Evolutionary conservation across 2,329 filamentous ascomycete genomes (phyloP), one percentile per base, ranked within the genome.

Genomic region (Davidsoniella eucalypti): DNA sequence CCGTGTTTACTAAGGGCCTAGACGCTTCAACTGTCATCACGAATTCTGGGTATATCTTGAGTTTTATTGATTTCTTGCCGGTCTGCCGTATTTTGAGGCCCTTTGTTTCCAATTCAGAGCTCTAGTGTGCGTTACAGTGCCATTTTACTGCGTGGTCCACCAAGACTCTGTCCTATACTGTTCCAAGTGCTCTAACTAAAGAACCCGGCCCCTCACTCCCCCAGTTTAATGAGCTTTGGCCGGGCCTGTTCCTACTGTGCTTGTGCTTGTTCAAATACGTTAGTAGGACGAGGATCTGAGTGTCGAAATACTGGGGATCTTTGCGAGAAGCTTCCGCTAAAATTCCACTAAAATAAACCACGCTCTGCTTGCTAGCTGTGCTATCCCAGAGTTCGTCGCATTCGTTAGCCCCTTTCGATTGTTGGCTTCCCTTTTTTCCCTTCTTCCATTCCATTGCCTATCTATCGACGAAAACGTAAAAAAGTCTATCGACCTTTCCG

Each of bases 371-470:
- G 18, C 43, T 29, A 29, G 43, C 16, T 47, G 37, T 47, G 21
- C 38, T 47, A 9, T 16, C 44, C 21, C 12, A 23, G 14, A 39
- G 47, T 29, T 36, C 38, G 29, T 38, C 21, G 48, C 41, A 21
- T 50, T 42, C 42, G 3, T 44, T 17, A 40, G 33, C 48, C 48
- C 48, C 48, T 50, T 44, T 50, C 48, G 16, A 14, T 44, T n/a
- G 36, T 16, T 29, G n/a, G 14, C 33, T 37, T 33, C 10, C 12
- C 16, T 18, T 44, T 18, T 44, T 44, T 25, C 8, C 44, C 26
- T 14, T 49, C 40, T 33, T 9, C 29, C 29, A 33, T 33, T 33
- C 29, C 29, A 33, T 33, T 33, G 29, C 12, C 9, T 12, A 9
- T 33, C 21, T 23, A 23, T 23, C 21, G 21, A 23, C 29, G 29